A percentile compares a stretch with the other conserved stretches of the same genome.
phyloP scores from a whole-genome alignment of 2,329 filamentous ascomycete species.

The Aureobasidium sp. region DNA sequence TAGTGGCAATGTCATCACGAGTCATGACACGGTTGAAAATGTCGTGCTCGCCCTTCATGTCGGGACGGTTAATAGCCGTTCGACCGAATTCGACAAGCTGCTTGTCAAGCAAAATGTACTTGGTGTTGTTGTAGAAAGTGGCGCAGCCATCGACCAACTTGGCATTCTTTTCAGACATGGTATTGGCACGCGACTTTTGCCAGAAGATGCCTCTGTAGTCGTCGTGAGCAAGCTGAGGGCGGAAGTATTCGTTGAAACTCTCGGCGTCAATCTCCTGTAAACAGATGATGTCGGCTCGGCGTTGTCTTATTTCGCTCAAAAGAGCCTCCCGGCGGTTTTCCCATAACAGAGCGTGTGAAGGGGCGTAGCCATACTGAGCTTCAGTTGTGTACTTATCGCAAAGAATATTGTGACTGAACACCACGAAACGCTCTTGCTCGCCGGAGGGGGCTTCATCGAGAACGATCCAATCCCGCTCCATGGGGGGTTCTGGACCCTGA shows the following conservation, averaged over 20 bases:
- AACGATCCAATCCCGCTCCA: slow-evolving; percentile 69
- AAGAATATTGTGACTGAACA: slow-evolving; percentile 91
- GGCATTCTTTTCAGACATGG: slow-evolving; percentile 84
- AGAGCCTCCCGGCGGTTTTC: slow-evolving; percentile 78
- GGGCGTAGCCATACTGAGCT: slow-evolving; percentile 82
- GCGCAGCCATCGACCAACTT: slow-evolving; percentile 92
- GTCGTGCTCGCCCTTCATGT: slow-evolving; percentile 96
- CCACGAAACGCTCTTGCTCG: slow-evolving; percentile 61
- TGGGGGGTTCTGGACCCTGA: slow-evolving; percentile 75
- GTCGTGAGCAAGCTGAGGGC: slow-evolving; percentile 73
- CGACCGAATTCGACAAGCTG: slow-evolving; percentile 87
- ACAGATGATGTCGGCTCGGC: slow-evolving; percentile 83
- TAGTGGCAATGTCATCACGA: slow-evolving; percentile 90
- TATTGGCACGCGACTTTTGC: slow-evolving; percentile 82
- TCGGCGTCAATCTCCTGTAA: slow-evolving; percentile 91
- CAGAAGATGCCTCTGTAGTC: slow-evolving; percentile 94
- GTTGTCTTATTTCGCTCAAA: slow-evolving; percentile 68
- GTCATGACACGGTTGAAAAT: slow-evolving; percentile 99
- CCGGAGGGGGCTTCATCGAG: slow-evolving; percentile 49
- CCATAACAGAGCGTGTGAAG: slow-evolving; percentile 75
- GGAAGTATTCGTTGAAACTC: slow-evolving; percentile 86
- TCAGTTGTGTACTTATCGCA: slow-evolving; percentile 89
- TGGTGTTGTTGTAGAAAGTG: slow-evolving; percentile 92
- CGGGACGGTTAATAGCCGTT: slow-evolving; percentile 85
- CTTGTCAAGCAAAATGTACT: slow-evolving; percentile 82